Percentiles rank a stretch among this genome's conserved stretches.
Evolutionary conservation across 495 filamentous ascomycete species (phyloP).

Genomic region (Pyronema domesticum): DNA sequence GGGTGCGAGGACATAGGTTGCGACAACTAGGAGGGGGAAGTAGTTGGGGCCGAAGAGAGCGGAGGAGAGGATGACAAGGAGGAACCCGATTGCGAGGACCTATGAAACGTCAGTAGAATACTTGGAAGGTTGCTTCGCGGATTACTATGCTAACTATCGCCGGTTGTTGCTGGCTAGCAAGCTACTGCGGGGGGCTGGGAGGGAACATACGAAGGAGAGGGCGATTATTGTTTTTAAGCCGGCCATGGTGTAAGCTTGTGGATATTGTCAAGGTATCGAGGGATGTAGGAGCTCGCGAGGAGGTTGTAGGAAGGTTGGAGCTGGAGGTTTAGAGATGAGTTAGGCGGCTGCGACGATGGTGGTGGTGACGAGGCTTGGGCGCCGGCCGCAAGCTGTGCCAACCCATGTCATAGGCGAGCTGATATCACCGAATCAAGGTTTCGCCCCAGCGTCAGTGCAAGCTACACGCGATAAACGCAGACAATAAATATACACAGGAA

Average conservation of each 20-base stretch:
- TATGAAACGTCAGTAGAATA: constrained; percentile 19
- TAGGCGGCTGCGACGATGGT: neutral
- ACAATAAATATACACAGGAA: too few species aligned
- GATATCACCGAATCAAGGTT: too few species aligned
- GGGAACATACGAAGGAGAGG: constrained; percentile 68
- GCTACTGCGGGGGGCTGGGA: neutral
- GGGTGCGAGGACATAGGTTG: constrained; percentile 83
- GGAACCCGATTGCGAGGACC: constrained; percentile 95
- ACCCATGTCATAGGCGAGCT: neutral
- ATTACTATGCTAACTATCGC: neutral
- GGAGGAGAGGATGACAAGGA: constrained; percentile 94
- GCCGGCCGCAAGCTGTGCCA: neutral
- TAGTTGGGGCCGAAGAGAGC: constrained; percentile 75
- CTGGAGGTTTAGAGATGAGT: constrained; percentile 14
- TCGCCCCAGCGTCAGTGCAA: neutral
- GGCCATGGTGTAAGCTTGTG: constrained; percentile 44
- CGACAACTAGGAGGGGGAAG: constrained; percentile 84
- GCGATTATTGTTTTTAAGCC: constrained; percentile 97
- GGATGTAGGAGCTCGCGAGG: constrained; percentile 9
- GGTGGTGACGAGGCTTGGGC: neutral
- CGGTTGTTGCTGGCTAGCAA: too few species aligned
- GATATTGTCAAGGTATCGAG: constrained; percentile 2
- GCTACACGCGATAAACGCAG: neutral
- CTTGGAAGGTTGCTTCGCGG: neutral
- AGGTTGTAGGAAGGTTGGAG: constrained; percentile 23